phyloP scores from a whole-genome alignment of 192 early-diverging fungal species.

The Coemansia sp. region DNA sequence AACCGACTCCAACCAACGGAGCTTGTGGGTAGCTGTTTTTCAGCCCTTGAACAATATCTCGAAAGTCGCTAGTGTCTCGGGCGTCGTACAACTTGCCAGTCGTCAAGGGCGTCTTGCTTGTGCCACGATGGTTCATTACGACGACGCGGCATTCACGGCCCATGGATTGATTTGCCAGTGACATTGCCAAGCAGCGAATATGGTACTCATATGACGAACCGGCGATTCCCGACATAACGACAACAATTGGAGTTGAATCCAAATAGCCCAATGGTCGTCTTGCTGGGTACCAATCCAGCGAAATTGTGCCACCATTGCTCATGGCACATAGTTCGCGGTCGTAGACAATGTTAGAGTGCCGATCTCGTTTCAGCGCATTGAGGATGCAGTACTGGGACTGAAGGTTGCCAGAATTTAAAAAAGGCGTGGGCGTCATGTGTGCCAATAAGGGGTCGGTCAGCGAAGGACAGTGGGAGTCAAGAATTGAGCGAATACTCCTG shows the following conservation, averaged over 20 bases:
- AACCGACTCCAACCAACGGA: not conserved
- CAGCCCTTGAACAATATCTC: not conserved
- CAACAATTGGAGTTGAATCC: constrained; percentile 58
- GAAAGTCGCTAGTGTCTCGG: not conserved
- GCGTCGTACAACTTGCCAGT: not conserved
- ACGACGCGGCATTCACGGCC: not conserved
- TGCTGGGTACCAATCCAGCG: constrained; percentile 78
- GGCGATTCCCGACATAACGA: constrained; percentile 80
- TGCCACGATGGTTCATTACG: constrained; percentile 1
- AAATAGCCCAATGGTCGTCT: constrained; percentile 48
- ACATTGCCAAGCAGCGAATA: constrained; percentile 67
- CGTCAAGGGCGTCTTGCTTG: not conserved
- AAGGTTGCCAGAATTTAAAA: constrained; percentile 67
- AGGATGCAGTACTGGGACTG: constrained; percentile 57
- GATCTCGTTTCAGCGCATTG: constrained; percentile 41
- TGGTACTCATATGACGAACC: constrained; percentile 85
- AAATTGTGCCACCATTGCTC: constrained; percentile 74
- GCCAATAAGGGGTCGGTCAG: constrained; percentile 48
- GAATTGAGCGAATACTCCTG: not conserved
- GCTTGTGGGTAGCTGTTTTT: not conserved
- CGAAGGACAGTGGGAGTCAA: constrained; percentile 44
- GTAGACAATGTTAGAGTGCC: not conserved
- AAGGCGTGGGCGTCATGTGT: constrained; percentile 64
- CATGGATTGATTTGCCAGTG: constrained; percentile 28
- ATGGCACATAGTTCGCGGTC: constrained; percentile 55